These are phyloP conservation scores for Lentinula boryana DNA, from an alignment of 768 basidiomycete species.

Conservation along the genomic window DNA sequence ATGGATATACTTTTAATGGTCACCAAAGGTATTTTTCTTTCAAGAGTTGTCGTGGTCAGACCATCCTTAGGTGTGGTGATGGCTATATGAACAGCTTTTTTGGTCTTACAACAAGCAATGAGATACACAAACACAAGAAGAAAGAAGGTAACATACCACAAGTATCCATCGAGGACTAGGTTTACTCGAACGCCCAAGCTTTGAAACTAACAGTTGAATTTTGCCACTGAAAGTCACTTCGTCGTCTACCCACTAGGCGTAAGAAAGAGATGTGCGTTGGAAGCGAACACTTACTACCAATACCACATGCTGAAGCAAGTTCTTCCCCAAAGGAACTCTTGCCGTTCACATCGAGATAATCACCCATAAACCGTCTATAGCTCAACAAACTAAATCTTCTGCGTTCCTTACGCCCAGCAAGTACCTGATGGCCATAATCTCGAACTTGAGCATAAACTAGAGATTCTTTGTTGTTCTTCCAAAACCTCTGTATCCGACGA, in stretches of 20 bases:
- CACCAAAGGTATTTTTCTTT: conserved; percentile 85
- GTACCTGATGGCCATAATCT: conserved; percentile 92
- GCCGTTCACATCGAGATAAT: conserved; percentile 90
- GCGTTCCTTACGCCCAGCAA: conserved; percentile 90
- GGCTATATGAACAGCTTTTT: conserved; percentile 80
- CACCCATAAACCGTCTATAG: conserved; percentile 92
- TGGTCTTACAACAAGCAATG: conserved; percentile 44
- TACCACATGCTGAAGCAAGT: conserved; percentile 62
- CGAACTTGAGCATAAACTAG: conserved; percentile 85
- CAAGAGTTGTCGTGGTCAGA: conserved; percentile 47
- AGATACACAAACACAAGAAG: not conserved
- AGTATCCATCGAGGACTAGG: conserved; percentile 86
- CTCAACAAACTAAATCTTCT: conserved; percentile 90
- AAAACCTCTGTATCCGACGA: conserved; percentile 92
- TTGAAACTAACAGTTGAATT: conserved; percentile 80
- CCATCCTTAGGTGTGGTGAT: conserved; percentile 61
- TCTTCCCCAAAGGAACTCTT: conserved; percentile 73
- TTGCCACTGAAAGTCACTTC: conserved; percentile 79
- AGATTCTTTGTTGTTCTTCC: conserved; percentile 96
- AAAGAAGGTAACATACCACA: conserved; percentile 52
- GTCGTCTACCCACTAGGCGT: conserved; percentile 43
- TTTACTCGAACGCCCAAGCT: conserved; percentile 82
- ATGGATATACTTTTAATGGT: conserved; percentile 84
- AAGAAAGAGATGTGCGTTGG: not conserved
- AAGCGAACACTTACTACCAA: conserved; percentile 52